Evolutionary conservation across 169 alveolate genomes (phyloP).

Genomic region (Neospora caninum): DNA sequence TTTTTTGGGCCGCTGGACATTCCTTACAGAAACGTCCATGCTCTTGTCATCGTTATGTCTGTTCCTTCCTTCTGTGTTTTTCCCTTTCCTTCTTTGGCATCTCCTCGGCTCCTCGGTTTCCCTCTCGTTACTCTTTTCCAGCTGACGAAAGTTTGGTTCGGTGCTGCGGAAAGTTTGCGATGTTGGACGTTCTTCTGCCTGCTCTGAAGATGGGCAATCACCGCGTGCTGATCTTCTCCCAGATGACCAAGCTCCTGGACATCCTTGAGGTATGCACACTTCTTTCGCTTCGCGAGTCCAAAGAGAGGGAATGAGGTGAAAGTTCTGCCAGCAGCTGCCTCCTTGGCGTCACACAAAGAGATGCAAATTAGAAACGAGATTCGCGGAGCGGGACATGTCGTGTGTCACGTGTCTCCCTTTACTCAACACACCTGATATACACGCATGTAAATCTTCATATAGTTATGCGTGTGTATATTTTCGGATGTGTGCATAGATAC

Average conservation of each 20-base stretch:
- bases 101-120: not conserved
- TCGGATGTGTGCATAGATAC: no score
- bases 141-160: slow-evolving; percentile 90
- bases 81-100: not conserved
- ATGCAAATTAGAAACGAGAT: not conserved
- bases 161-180: slow-evolving; percentile 93
- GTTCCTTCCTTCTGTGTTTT: not conserved
- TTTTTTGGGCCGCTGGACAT: no score
- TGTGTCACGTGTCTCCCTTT: no score
- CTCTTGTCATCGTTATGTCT: not conserved
- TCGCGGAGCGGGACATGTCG: not conserved
- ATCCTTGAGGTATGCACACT: slow-evolving; percentile 78
- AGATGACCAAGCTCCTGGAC: slow-evolving; percentile 92
- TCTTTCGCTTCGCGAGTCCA: not conserved
- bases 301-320: no score
- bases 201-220: slow-evolving; percentile 86
- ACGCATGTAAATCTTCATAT: no score
- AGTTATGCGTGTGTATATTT: no score
- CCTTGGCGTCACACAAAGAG: not conserved
- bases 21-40: no score
- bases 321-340: not conserved
- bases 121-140: slow-evolving; percentile 39
- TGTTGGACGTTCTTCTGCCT: slow-evolving; percentile 90
- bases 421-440: no score
- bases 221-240: slow-evolving; percentile 88